Evolutionary conservation across 2,329 filamentous ascomycete genomes (phyloP).

Genomic region (Xylariaceae sp.): DNA sequence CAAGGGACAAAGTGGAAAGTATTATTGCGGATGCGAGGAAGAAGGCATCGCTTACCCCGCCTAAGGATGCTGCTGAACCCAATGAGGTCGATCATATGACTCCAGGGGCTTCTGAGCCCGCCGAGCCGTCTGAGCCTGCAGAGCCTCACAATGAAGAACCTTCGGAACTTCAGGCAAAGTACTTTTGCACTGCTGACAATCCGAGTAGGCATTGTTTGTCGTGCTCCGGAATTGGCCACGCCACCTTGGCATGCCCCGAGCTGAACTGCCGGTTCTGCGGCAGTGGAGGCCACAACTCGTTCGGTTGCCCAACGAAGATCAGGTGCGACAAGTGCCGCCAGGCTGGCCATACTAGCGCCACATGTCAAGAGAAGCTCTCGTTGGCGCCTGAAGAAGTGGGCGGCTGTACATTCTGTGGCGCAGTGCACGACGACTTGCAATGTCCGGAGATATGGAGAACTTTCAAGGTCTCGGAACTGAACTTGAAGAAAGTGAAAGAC

Average conservation of each 20-base stretch:
- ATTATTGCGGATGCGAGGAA: conserved; percentile 16
- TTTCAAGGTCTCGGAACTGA: conserved; percentile 38
- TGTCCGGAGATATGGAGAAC: conserved; percentile 59
- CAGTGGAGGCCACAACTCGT: conserved; percentile 40
- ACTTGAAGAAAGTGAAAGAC: conserved; percentile 42
- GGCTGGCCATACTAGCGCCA: conserved; percentile 48
- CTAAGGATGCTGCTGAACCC: neutral
- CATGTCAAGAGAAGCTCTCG: conserved; percentile 53
- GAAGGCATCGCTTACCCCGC: too few species aligned
- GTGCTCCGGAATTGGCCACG: conserved; percentile 47
- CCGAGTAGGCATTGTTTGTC: conserved; percentile 43
- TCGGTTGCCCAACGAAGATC: conserved; percentile 44
- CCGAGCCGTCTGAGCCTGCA: neutral
- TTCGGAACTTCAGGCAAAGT: conserved; percentile 37
- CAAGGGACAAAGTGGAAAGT: conserved; percentile 8
- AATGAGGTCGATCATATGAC: conserved; percentile 6
- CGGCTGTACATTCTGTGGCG: conserved; percentile 57
- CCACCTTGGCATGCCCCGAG: conserved; percentile 39
- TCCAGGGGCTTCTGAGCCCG: neutral
- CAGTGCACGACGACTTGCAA: conserved; percentile 52
- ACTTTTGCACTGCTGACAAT: conserved; percentile 46
- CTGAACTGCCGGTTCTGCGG: conserved; percentile 45
- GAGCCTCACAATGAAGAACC: conserved; percentile 26
- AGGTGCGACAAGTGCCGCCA: conserved; percentile 58
- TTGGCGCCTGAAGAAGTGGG: conserved; percentile 47